Percentiles rank a stretch among this genome's conserved stretches.
Evolutionary conservation across 2,329 filamentous ascomycete species (phyloP).

Genomic region (Whalleya microplaca): DNA sequence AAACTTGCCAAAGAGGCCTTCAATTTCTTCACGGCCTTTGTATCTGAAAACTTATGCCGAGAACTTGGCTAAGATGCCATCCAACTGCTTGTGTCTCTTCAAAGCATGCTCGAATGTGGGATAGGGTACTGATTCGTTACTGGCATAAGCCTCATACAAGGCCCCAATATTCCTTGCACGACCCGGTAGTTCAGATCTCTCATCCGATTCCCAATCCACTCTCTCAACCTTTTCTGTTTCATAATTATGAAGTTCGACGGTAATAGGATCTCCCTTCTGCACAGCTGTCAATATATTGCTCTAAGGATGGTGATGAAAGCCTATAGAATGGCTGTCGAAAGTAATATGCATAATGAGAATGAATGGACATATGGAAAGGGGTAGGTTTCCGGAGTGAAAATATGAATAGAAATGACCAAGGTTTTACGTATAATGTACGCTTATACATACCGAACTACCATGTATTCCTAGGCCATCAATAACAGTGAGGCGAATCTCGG

Average conservation of each 20-base stretch:
- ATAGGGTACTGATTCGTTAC: constrained; percentile 3
- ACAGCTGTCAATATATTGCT: constrained; percentile 32
- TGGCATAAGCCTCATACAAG: constrained; percentile 59
- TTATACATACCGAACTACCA: no score
- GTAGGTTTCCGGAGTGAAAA: no score
- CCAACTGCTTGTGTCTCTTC: constrained; percentile 17
- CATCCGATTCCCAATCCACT: constrained; percentile 46
- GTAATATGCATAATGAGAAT: no score
- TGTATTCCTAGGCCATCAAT: constrained; percentile 8
- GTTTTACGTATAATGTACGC: no score
- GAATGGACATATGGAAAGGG: no score
- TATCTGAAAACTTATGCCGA: background rate
- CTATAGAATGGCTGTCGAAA: no score
- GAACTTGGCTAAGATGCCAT: constrained; percentile 4
- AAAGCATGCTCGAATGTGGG: constrained; percentile 13
- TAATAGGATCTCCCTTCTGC: constrained; percentile 31
- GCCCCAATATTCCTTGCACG: constrained; percentile 52
- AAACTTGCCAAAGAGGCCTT: no score
- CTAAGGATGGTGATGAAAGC: no score
- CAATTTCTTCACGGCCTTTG: no score
- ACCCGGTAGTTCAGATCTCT: constrained; percentile 48
- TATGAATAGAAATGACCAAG: no score
- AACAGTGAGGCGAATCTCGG: constrained; percentile 47
- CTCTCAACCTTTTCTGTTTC: constrained; percentile 47
- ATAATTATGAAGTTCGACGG: constrained; percentile 54